These are phyloP conservation scores for Lolium rigidum DNA, from an alignment of 176 grass and related monocot species.

Conservation along the genomic window DNA sequence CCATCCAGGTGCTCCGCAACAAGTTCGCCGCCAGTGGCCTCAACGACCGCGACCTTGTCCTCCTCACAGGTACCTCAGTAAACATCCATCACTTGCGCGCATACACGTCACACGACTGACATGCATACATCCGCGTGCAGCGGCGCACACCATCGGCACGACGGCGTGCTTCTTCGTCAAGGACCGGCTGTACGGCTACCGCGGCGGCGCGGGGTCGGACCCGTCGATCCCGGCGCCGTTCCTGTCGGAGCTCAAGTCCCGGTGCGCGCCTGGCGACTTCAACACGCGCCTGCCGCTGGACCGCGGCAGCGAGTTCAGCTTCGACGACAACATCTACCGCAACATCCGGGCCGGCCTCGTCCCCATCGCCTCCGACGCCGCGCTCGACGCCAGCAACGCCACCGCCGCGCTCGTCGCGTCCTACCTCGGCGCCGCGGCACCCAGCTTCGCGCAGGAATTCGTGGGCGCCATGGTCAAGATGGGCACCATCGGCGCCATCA, in stretches of 20 bases:
- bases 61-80: slow-evolving; percentile 57
- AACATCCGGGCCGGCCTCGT: slow-evolving; percentile 75
- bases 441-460: slow-evolving; percentile 61
- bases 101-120: neutral
- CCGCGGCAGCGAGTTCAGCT: slow-evolving; percentile 67
- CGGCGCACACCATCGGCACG: slow-evolving; percentile 89
- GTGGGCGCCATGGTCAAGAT: slow-evolving; percentile 67
- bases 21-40: slow-evolving; percentile 70
- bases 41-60: slow-evolving; percentile 74
- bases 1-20: slow-evolving; percentile 55
- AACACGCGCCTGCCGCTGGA: slow-evolving; percentile 77
- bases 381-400: slow-evolving; percentile 45
- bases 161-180: slow-evolving; percentile 91
- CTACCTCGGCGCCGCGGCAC: slow-evolving; percentile 42
- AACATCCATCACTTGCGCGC: neutral
- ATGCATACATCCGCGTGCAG: slow-evolving; percentile 19
- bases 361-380: slow-evolving; percentile 78
- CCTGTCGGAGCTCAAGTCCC: slow-evolving; percentile 60
- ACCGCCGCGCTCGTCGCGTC: slow-evolving; percentile 61
- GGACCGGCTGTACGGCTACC: slow-evolving; percentile 72
- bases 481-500: slow-evolving; percentile 64
- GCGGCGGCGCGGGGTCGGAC: slow-evolving; percentile 44
- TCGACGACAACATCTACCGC: slow-evolving; percentile 71
- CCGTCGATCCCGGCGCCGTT: slow-evolving; percentile 68
- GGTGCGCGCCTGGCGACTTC: slow-evolving; percentile 68